Conservation (phyloP, 148 eudicot genomes). For the Arctostaphylos glauca region DNA sequence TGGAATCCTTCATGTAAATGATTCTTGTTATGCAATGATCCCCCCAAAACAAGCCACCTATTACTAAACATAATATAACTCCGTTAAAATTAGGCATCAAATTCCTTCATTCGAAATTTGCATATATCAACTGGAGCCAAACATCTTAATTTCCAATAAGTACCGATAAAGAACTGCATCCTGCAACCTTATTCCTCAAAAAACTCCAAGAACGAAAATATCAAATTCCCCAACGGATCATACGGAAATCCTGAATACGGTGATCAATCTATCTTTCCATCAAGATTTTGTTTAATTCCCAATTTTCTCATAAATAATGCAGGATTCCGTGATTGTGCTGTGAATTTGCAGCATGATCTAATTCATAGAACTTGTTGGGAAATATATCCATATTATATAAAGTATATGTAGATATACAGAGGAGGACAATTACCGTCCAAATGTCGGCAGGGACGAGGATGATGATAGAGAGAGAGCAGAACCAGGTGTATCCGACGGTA, state of each 20-base stretch:
- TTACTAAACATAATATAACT: not conserved
- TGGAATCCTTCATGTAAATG: not conserved
- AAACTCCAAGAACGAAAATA: not conserved
- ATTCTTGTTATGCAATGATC: not conserved
- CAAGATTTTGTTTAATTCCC: not conserved
- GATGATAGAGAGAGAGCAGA: slow-evolving; percentile 77
- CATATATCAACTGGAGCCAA: not conserved
- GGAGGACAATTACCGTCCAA: slow-evolving; percentile 51
- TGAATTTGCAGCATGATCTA: not conserved
- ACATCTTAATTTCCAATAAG: not conserved
- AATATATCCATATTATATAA: not conserved
- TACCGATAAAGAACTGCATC: not conserved
- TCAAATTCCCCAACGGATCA: not conserved
- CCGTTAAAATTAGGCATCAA: not conserved
- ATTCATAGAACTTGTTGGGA: not conserved
- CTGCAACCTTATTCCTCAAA: not conserved
- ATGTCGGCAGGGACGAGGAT: slow-evolving; percentile 90
- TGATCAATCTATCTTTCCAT: not conserved
- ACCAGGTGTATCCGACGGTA: slow-evolving; percentile 89
- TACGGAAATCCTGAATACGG: not conserved
- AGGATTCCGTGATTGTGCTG: not conserved
- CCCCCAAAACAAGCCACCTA: not conserved
- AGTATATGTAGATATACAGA: not conserved
- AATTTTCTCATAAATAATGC: not conserved
- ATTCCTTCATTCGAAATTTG: not conserved